Evolutionary conservation across 768 basidiomycete genomes (phyloP), one percentile per base, ranked within the genome.

Genomic region (Xerocomus spinulosus): DNA sequence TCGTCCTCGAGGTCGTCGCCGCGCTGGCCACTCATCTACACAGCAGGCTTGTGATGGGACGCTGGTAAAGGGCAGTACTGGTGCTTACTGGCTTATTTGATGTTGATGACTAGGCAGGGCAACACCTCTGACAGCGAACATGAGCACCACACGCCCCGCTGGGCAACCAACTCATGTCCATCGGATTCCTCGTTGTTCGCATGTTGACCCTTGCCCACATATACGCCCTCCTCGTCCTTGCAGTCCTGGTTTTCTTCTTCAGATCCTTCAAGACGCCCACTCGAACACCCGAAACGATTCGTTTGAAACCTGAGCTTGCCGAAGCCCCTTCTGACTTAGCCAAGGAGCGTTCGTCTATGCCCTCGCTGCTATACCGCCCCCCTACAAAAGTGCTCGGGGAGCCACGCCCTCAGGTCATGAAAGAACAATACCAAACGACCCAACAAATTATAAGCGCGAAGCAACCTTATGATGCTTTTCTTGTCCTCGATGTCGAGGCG

Each of bases 401-500:
- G 13, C 40, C 28, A 3, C 20, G 55, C 29, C 41, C 46, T 15
- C 34, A 52, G 20, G 9, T 35, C 23, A 28, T 44, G 41, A 44
- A 29, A 15, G 46, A 55, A 14, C 43, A 41, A 10, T 36, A 36
- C 25, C 35, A 25, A 9, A 30, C 29, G 33, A 24, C 40, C 25
- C 33, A 34, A 15, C 48, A 63, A 26, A 45, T 35, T 14, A 10
- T 42, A 26, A 41, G 42, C 30, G 62, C 52, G 21, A 73, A 68
- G 49, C 78, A 80, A 46, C 68, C 79, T 0, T 87, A 80, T 59
- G 89, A 92, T 39, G 81, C 79, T 5, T 92, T 92, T 60, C 79
- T 96, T 15, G 85, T 96, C 29, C 74, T 95, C 46, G 94, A 97
- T 57, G 85, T 94, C 43, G 92, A 94, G 63, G 92, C 83, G 12